Base-by-base conservation (phyloP, 495 filamentous ascomycete species). In the Hypoxylon perforatum region DNA sequence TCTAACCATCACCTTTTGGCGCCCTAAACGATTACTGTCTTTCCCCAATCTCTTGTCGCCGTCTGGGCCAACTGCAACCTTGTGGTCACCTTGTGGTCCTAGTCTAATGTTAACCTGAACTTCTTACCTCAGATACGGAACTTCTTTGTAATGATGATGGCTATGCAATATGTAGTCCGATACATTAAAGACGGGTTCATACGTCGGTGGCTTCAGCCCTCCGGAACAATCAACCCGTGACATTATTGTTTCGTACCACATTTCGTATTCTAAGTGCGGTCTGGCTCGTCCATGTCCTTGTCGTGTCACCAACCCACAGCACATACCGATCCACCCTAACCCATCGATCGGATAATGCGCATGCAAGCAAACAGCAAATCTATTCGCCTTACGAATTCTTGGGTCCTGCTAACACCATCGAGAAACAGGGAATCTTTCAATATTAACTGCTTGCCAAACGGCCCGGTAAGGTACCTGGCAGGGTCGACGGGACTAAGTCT, bases 401-500 rank as follows among this genome's bases (percentile, higher is more conserved):
- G 15, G 44, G 17, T 56, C 53, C 36, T 54, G 49, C 22, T 44
- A 36, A 21, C 58, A 46, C 28, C 23, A 36, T 54, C 18, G 47
- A 38, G 44, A 49, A 44, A 45, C 21, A 23, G 46, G 39, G n/a
- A 7, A 11, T n/a, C n/a, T n/a, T n/a, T n/a, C 15, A 62, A 53
- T 60, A 63, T 64, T 63, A 57, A 69, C 60, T 69, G 50, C 50
- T 51, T 55, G 18, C 25, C 45, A 61, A 69, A 69, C 61, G 66
- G 66, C 66, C 66, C 66, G 66, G 66, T 61, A 61, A n/a, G 3
- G 3, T 39, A 52, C 60, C 48, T 38, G 25, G 44, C 55, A 21
- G 56, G 50, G 45, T 60, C 30, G 19, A 46, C 22, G 48, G 30
- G 19, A 60, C 33, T 3, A 56, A 44, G 18, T 54, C 17, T 47